Evolutionary conservation across 2,329 filamentous ascomycete species (phyloP).

Genomic region (Colletotrichum tamarilloi): DNA sequence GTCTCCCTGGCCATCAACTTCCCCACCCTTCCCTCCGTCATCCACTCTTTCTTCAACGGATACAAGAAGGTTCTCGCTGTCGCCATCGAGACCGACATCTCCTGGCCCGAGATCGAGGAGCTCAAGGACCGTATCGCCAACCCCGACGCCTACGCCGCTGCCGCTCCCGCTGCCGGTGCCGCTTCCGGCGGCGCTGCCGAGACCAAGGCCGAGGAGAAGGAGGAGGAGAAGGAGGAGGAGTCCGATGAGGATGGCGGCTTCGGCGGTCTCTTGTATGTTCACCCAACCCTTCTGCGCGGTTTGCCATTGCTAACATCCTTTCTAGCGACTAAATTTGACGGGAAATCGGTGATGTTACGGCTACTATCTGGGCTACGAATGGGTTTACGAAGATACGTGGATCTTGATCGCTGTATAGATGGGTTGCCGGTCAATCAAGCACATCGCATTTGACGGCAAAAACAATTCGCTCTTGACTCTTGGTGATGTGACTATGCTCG

Average conservation of each 20-base stretch:
- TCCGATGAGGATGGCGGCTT: constrained; percentile 77
- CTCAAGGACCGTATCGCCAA: constrained; percentile 99
- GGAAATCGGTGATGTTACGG: constrained; percentile 52
- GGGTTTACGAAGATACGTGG: constrained; percentile 54
- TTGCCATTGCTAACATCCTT: constrained; percentile 50
- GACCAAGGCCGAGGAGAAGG: constrained; percentile 69
- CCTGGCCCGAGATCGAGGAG: constrained; percentile 95
- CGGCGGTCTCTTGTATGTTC: constrained; percentile 80
- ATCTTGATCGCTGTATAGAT: constrained; percentile 60
- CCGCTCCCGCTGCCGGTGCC: constrained; percentile 77
- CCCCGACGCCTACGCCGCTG: constrained; percentile 92
- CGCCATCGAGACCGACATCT: constrained; percentile 89
- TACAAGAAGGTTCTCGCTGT: constrained; percentile 98
- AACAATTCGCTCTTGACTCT: constrained; percentile 12
- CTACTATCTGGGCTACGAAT: constrained; percentile 55
- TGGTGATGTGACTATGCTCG: constrained; percentile 43
- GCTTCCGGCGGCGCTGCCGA: constrained; percentile 62
- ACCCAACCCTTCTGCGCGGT: neutral
- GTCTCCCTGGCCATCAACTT: constrained; percentile 94
- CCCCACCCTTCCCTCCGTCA: constrained; percentile 95
- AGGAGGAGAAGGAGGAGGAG: constrained; percentile 76
- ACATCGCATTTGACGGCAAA: constrained; percentile 43
- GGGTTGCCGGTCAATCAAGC: constrained; percentile 55
- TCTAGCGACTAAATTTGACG: constrained; percentile 63
- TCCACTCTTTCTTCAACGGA: constrained; percentile 95